phyloP scores from a whole-genome alignment of 495 filamentous ascomycete genomes.

The Neurospora sp. region DNA sequence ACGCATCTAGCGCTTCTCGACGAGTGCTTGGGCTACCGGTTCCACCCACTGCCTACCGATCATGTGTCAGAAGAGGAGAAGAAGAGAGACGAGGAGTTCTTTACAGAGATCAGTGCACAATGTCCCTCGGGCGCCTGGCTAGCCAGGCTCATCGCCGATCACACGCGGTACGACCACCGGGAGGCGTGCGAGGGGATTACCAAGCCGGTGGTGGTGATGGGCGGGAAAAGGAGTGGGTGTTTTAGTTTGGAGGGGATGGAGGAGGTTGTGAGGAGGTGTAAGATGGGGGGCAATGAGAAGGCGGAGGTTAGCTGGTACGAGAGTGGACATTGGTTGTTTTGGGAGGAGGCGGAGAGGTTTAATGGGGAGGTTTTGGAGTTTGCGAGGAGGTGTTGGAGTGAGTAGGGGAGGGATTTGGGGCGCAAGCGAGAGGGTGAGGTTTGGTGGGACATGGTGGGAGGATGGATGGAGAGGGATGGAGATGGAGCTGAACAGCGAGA shows the following conservation, averaged over 20 bases:
- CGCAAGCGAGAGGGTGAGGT: background rate
- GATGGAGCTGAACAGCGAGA: background rate
- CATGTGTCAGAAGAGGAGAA: no score
- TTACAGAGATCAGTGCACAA: constrained; percentile 21
- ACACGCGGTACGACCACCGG: constrained; percentile 37
- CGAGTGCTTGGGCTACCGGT: constrained; percentile 32
- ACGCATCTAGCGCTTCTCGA: constrained; percentile 26
- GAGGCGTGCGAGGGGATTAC: constrained; percentile 27
- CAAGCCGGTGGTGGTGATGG: constrained; percentile 28
- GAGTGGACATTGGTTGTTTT: constrained; percentile 40
- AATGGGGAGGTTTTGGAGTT: constrained; percentile 28
- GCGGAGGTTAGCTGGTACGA: constrained; percentile 24
- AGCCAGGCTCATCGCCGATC: constrained; percentile 33
- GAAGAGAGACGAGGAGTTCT: constrained; percentile 29
- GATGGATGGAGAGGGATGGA: background rate
- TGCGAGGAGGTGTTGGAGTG: constrained; percentile 2
- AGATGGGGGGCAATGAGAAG: constrained; percentile 7
- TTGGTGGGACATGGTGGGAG: background rate
- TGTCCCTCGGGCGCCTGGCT: constrained; percentile 31
- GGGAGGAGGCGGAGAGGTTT: constrained; percentile 34
- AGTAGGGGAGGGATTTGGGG: background rate
- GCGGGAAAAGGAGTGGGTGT: constrained; percentile 32
- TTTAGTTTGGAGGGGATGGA: constrained; percentile 32
- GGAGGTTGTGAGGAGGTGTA: constrained; percentile 26
- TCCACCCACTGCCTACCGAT: constrained; percentile 3